A percentile compares a stretch with the other conserved stretches of the same genome.
phyloP scores from a whole-genome alignment of 2,329 filamentous ascomycete genomes.

The Botrytis medusae region DNA sequence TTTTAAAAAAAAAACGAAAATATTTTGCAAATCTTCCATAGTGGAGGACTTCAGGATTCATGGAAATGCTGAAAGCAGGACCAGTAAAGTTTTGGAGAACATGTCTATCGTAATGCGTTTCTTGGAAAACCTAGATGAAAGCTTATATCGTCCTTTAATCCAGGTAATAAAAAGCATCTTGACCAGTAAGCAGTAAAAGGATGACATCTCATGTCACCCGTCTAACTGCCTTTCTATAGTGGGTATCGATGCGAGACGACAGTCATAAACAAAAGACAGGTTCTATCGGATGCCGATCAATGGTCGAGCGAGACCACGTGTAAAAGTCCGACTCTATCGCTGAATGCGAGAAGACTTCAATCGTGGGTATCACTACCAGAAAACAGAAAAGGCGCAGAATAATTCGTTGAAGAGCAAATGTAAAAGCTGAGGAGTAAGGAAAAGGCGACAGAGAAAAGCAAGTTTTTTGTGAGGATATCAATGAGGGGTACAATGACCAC shows the following conservation, averaged over 20 bases:
- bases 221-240: slow-evolving; percentile 39
- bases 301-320: slow-evolving; percentile 35
- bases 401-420: slow-evolving; percentile 28
- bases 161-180: slow-evolving; percentile 38
- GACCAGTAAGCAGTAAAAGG: slow-evolving; percentile 37
- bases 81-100: slow-evolving; percentile 35
- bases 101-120: slow-evolving; percentile 41
- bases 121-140: slow-evolving; percentile 30
- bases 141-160: slow-evolving; percentile 23
- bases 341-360: slow-evolving; percentile 33
- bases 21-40: slow-evolving; percentile 37
- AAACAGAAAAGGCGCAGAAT: slow-evolving; percentile 37
- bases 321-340: slow-evolving; percentile 33
- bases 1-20: slow-evolving; percentile 28
- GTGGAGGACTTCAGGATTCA: slow-evolving; percentile 29
- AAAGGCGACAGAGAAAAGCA: slow-evolving; percentile 24
- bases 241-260: slow-evolving; percentile 39
- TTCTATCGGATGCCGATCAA: slow-evolving; percentile 43
- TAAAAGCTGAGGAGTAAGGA: slow-evolving; percentile 26
- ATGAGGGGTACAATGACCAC: slow-evolving; percentile 28
- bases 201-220: slow-evolving; percentile 39
- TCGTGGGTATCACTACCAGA: slow-evolving; percentile 37
- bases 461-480: slow-evolving; percentile 19
- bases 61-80: slow-evolving; percentile 31
- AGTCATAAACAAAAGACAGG: slow-evolving; percentile 42